Conservation (phyloP, 768 basidiomycete species). For the Tulasnella sp. region DNA sequence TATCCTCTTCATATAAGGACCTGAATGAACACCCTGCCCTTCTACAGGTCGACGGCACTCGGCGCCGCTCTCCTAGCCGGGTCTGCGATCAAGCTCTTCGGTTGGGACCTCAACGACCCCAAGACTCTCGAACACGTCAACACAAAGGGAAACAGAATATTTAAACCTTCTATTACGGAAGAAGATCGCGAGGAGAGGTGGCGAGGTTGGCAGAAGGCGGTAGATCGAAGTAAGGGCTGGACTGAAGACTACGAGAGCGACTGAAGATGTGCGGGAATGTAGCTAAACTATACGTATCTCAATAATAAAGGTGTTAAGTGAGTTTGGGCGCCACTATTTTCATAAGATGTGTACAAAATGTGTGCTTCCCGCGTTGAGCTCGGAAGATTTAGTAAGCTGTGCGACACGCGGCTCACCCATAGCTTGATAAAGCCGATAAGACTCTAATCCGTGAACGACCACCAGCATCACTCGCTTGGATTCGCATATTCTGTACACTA, state of each 20-base stretch:
- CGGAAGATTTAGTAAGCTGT: neutral
- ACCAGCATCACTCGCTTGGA: neutral
- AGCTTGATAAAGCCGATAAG: neutral
- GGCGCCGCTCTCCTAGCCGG: conserved; percentile 94
- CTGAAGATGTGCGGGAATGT: neutral
- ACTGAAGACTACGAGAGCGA: conserved; percentile 44
- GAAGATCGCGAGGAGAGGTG: conserved; percentile 60
- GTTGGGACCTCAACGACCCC: conserved; percentile 84
- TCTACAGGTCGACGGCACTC: conserved; percentile 84
- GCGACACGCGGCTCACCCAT: neutral
- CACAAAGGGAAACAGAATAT: conserved; percentile 70
- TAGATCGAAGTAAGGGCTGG: conserved; percentile 81
- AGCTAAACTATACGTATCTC: neutral
- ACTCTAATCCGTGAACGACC: neutral
- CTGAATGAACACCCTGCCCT: conserved; percentile 1
- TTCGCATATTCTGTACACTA: neutral
- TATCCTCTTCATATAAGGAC: neutral
- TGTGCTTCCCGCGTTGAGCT: neutral
- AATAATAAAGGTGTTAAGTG: neutral
- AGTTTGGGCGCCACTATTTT: no score
- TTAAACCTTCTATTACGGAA: conserved; percentile 54
- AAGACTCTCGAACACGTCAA: conserved; percentile 84
- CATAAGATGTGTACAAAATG: no score
- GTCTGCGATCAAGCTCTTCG: conserved; percentile 78
- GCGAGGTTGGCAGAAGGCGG: conserved; percentile 82